phyloP scores from a whole-genome alignment of 2,329 filamentous ascomycete genomes.

The Fusarium sp. region DNA sequence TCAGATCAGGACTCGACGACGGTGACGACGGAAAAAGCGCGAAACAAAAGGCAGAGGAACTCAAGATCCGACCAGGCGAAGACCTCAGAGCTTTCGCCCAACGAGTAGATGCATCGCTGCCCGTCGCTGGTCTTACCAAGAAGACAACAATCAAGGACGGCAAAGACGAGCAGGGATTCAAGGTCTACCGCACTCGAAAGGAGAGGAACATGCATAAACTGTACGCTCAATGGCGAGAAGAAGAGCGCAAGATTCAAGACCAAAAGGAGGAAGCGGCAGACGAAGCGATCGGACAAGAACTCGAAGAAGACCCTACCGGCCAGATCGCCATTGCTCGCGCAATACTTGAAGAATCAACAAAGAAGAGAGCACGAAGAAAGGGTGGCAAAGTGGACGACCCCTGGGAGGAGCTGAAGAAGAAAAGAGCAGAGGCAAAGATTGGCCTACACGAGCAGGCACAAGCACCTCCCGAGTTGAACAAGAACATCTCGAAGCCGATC shows the following conservation, averaged over 20 bases:
- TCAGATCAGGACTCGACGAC: constrained; percentile 77
- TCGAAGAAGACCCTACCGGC: constrained; percentile 68
- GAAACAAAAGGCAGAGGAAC: constrained; percentile 53
- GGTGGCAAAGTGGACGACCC: constrained; percentile 76
- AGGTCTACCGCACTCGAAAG: constrained; percentile 81
- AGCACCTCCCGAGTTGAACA: constrained; percentile 81
- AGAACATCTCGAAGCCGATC: constrained; percentile 54
- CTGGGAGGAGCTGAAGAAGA: constrained; percentile 79
- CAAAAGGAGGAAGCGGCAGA: constrained; percentile 75
- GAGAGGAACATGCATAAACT: constrained; percentile 86
- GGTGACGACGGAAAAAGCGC: constrained; percentile 59
- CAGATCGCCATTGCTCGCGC: constrained; percentile 62
- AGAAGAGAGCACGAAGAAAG: constrained; percentile 59
- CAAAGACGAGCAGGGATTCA: constrained; percentile 74
- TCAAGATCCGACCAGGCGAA: constrained; percentile 86
- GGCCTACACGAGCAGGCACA: constrained; percentile 73
- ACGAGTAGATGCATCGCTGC: constrained; percentile 87
- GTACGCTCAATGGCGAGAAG: constrained; percentile 81
- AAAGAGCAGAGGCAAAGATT: constrained; percentile 68
- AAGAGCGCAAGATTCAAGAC: constrained; percentile 73
- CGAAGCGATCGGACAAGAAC: constrained; percentile 71
- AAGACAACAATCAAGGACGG: constrained; percentile 69
- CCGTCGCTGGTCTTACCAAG: constrained; percentile 76
- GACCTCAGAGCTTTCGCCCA: constrained; percentile 83
- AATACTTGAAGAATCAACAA: constrained; percentile 52